Conservation (phyloP, 2,329 filamentous ascomycete species). For the Tolypocladium tropicale region DNA sequence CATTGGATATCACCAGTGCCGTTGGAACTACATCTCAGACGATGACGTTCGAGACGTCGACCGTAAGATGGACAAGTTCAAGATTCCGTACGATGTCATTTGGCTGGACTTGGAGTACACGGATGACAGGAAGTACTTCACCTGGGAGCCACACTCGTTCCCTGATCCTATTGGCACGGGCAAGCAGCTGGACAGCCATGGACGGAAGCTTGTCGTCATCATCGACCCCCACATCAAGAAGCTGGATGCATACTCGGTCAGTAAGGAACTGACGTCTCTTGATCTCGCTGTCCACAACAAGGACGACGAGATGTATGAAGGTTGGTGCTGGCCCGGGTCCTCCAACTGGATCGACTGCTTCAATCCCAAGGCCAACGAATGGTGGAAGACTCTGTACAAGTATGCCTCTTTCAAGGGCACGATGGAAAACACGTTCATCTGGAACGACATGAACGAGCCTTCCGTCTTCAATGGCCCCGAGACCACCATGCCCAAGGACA, state of each 20-base stretch:
- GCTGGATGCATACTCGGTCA: constrained; percentile 62
- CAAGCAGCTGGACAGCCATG: constrained; percentile 72
- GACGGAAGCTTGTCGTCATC: constrained; percentile 84
- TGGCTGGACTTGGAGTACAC: constrained; percentile 99
- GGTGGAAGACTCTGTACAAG: constrained; percentile 86
- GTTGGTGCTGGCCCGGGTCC: constrained; percentile 97
- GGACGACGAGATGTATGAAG: constrained; percentile 79
- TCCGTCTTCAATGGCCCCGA: constrained; percentile 98
- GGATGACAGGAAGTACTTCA: constrained; percentile 96
- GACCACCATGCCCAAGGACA: constrained; percentile 98
- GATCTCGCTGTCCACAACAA: constrained; percentile 83
- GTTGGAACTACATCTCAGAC: constrained; percentile 97
- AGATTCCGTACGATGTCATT: constrained; percentile 96
- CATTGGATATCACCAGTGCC: constrained; percentile 91
- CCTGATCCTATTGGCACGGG: constrained; percentile 79
- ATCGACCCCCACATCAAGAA: constrained; percentile 99
- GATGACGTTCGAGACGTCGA: constrained; percentile 97
- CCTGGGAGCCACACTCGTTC: constrained; percentile 87
- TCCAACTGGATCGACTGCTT: constrained; percentile 96
- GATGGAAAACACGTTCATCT: constrained; percentile 79
- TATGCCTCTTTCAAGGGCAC: constrained; percentile 84
- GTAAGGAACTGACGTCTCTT: constrained; percentile 73
- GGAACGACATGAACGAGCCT: constrained; percentile 99
- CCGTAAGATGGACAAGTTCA: constrained; percentile 87
- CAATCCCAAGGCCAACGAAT: constrained; percentile 80